These are phyloP conservation scores for Agaricus sinodeliciosus DNA, from an alignment of 768 basidiomycete species.

Conservation along the genomic window DNA sequence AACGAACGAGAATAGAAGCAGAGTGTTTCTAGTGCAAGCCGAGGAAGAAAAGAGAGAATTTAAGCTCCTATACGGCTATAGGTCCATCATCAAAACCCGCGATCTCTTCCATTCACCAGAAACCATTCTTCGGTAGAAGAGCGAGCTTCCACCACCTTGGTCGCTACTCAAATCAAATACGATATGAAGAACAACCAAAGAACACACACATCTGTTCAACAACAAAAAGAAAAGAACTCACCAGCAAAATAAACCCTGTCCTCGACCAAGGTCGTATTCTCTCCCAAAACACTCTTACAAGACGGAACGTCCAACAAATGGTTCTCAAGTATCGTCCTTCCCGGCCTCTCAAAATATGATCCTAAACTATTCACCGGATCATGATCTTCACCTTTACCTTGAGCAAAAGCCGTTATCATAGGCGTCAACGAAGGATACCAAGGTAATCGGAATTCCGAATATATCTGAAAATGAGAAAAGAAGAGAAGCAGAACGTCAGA, in stretches of 20 bases:
- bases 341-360: constrained; percentile 76
- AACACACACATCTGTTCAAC: no score
- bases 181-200: no score
- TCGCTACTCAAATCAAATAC: no score
- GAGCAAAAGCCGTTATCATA: constrained; percentile 55
- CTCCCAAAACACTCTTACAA: constrained; percentile 25
- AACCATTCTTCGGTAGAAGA: no score
- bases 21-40: no score
- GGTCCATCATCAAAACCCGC: no score
- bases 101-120: no score
- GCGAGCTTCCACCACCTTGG: no score
- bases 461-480: constrained; percentile 27
- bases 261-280: constrained; percentile 25
- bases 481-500: no score
- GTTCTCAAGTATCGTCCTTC: constrained; percentile 65
- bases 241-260: constrained; percentile 55
- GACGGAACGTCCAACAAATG: constrained; percentile 67
- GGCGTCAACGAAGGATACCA: constrained; percentile 50
- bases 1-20: no score
- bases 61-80: no score
- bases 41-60: no score
- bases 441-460: constrained; percentile 71
- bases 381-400: constrained; percentile 39
- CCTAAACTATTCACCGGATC: constrained; percentile 44
- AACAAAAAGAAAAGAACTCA: constrained; percentile 15